phyloP scores from a whole-genome alignment of 768 basidiomycete species.

The Lanmaoa pseudosensibilis region DNA sequence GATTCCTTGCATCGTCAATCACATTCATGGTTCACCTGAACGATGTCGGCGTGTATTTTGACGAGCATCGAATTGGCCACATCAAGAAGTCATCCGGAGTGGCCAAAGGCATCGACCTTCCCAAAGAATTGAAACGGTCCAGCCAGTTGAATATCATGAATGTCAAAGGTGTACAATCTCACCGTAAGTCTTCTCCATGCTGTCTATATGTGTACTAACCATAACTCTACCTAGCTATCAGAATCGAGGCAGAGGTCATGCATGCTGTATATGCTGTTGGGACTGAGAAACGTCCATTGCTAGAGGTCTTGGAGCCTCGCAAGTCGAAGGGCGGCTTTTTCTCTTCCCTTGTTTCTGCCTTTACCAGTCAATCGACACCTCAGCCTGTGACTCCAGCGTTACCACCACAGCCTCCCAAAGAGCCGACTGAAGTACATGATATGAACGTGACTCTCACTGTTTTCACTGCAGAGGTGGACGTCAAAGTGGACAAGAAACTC shows the following conservation, averaged over 20 bases:
- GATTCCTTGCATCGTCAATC: conserved; percentile 87
- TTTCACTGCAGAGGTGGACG: conserved; percentile 47
- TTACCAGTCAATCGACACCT: conserved; percentile 19
- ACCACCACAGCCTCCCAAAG: conserved; percentile 19
- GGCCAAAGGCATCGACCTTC: conserved; percentile 51
- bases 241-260: conserved; percentile 13
- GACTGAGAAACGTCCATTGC: conserved; percentile 41
- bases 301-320: conserved; percentile 32
- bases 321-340: conserved; percentile 46
- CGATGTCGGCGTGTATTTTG: conserved; percentile 78
- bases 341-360: conserved; percentile 35
- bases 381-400: conserved; percentile 8
- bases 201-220: not conserved
- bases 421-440: conserved; percentile 24
- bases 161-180: conserved; percentile 60
- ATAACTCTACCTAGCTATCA: conserved; percentile 39
- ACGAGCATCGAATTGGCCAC: conserved; percentile 69
- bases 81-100: conserved; percentile 62
- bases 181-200: conserved; percentile 45
- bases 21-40: conserved; percentile 86
- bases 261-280: conserved; percentile 12
- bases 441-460: conserved; percentile 34
- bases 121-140: conserved; percentile 35
- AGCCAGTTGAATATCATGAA: conserved; percentile 68
- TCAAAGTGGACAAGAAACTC: conserved; percentile 64